These are phyloP conservation scores for Puccinia hordei DNA, from an alignment of 1,284 basidiomycete genomes.

Conservation along the genomic window DNA sequence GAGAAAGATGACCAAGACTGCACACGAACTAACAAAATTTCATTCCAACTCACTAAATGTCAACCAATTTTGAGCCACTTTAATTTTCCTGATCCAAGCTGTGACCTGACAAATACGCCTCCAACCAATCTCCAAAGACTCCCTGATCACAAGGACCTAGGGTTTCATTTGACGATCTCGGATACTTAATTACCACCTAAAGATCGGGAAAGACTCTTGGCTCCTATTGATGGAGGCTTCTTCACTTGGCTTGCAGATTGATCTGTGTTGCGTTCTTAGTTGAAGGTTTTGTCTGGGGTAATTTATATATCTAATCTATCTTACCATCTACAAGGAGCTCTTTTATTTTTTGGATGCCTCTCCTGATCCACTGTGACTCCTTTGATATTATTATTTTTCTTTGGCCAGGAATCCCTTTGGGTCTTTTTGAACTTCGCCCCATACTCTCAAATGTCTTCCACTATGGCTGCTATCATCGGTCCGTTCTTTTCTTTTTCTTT, in stretches of 20 bases:
- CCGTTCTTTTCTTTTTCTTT: background rate
- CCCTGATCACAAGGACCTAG: background rate
- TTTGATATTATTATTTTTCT: too few relatives aligned
- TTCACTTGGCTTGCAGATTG: constrained; percentile 35
- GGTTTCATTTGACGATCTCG: background rate
- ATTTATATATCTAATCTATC: too few relatives aligned
- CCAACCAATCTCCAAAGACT: background rate
- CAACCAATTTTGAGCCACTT: background rate
- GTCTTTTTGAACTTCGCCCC: constrained; percentile 40
- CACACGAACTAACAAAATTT: background rate
- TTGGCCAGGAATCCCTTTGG: constrained; percentile 22
- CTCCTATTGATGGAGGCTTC: constrained; percentile 25
- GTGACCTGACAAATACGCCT: background rate
- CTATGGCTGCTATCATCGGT: constrained; percentile 41
- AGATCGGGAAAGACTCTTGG: constrained; percentile 1
- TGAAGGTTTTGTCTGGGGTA: constrained; percentile 41
- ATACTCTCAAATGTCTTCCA: constrained; percentile 28
- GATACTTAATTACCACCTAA: background rate
- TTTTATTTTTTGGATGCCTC: too few relatives aligned
- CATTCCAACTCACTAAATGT: background rate
- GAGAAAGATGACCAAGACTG: background rate
- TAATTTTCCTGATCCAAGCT: background rate
- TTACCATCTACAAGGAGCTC: too few relatives aligned
- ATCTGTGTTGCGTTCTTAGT: constrained; percentile 29
- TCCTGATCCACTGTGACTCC: too few relatives aligned